phyloP scores from a whole-genome alignment of 768 basidiomycete species.

The Mycena floridula region DNA sequence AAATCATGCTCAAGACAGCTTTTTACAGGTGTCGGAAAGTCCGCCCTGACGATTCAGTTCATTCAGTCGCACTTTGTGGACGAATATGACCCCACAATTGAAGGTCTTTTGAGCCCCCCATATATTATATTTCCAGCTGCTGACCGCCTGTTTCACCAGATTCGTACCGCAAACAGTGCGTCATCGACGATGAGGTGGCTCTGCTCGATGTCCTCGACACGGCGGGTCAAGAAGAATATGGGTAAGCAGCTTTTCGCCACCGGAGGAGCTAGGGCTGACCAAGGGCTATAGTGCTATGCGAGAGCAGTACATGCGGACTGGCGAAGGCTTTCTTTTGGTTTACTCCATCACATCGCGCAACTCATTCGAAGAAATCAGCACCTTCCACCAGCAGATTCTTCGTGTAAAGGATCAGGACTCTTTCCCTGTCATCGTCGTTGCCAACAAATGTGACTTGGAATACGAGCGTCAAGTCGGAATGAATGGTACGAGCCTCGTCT shows the following conservation, averaged over 20 bases:
- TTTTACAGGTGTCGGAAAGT: conserved; percentile 89
- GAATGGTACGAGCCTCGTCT: conserved; percentile 58
- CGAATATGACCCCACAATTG: conserved; percentile 93
- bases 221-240: conserved; percentile 96
- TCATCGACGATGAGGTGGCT: conserved; percentile 94
- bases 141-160: conserved; percentile 40
- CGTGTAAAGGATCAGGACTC: conserved; percentile 95
- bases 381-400: conserved; percentile 93
- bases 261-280: conserved; percentile 3
- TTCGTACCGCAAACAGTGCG: conserved; percentile 94
- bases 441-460: conserved; percentile 95
- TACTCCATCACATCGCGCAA: conserved; percentile 96
- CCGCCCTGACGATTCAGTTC: conserved; percentile 95
- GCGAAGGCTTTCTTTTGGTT: conserved; percentile 95
- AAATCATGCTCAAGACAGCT: too few species aligned
- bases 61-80: conserved; percentile 92
- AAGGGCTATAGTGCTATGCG: conserved; percentile 76
- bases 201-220: conserved; percentile 95
- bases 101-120: conserved; percentile 42
- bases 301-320: conserved; percentile 98
- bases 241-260: conserved; percentile 42
- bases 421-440: conserved; percentile 93
- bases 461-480: conserved; percentile 93
- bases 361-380: conserved; percentile 95
- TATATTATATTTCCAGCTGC: conserved; percentile 2